A percentile compares a stretch with the other conserved stretches of the same genome.
These are phyloP conservation scores for Nemania diffusa DNA, from an alignment of 2,329 filamentous ascomycete species.

Conservation along the genomic window DNA sequence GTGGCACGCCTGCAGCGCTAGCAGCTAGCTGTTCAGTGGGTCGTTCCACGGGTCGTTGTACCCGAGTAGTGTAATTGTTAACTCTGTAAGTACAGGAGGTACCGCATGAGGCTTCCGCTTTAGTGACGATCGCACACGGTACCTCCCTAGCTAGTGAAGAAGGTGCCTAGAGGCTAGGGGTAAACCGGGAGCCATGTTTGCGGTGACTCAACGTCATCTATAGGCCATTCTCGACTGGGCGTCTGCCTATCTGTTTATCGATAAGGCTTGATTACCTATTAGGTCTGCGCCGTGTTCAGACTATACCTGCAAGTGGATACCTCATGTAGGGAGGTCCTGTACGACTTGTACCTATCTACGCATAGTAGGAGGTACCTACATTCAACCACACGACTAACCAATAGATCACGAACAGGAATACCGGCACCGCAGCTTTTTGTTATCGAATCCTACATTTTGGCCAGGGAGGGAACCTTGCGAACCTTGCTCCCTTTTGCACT, in stretches of 20 bases:
- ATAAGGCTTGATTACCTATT: conserved; percentile 18
- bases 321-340: neutral
- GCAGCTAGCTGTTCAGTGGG: conserved; percentile 10
- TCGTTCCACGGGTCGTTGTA: neutral
- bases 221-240: conserved; percentile 10
- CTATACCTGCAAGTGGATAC: neutral
- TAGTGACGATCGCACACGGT: neutral
- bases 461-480: neutral
- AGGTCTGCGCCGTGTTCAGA: conserved; percentile 7
- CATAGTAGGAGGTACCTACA: too few species aligned
- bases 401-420: conserved; percentile 12
- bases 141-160: neutral
- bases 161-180: neutral
- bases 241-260: conserved; percentile 30
- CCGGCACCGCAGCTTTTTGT: conserved; percentile 2
- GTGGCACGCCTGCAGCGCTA: neutral
- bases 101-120: conserved; percentile 1
- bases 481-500: neutral
- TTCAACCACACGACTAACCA: conserved; percentile 8
- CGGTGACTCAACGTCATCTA: conserved; percentile 35
- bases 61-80: neutral
- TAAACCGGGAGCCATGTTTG: conserved; percentile 17
- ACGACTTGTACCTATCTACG: neutral
- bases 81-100: too few species aligned
- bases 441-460: conserved; percentile 6